phyloP scores from a whole-genome alignment of 2,329 filamentous ascomycete genomes.

The Thelonectria blattea region DNA sequence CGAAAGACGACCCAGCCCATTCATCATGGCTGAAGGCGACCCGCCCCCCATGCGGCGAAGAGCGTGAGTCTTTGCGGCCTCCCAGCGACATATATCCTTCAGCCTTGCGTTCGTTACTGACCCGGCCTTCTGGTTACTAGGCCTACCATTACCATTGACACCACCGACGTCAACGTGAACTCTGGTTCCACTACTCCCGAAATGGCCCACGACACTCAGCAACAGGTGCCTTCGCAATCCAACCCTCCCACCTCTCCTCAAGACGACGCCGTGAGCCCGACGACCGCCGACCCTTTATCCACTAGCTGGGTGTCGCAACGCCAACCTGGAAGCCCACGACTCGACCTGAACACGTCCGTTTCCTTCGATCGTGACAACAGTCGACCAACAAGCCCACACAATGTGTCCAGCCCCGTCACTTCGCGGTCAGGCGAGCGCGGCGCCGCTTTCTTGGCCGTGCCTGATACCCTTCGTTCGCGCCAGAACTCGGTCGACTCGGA shows the following conservation, averaged over 20 bases:
- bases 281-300: constrained; percentile 44
- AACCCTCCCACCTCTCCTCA: constrained; percentile 45
- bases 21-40: constrained; percentile 33
- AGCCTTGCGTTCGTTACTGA: constrained; percentile 25
- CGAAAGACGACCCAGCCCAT: constrained; percentile 17
- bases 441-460: constrained; percentile 68
- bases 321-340: constrained; percentile 32
- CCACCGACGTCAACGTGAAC: constrained; percentile 49
- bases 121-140: constrained; percentile 39
- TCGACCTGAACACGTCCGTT: constrained; percentile 59
- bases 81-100: constrained; percentile 16
- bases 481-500: constrained; percentile 75
- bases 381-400: constrained; percentile 74
- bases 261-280: constrained; percentile 50
- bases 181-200: constrained; percentile 37
- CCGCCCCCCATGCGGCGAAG: constrained; percentile 32
- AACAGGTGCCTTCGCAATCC: constrained; percentile 26
- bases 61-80: constrained; percentile 33
- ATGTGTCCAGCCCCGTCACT: constrained; percentile 67
- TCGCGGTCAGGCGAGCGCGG: constrained; percentile 53
- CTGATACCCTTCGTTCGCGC: constrained; percentile 62
- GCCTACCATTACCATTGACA: constrained; percentile 62
- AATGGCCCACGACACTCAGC: constrained; percentile 37
- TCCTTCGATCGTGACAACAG: constrained; percentile 73
- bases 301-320: constrained; percentile 32